These are phyloP conservation scores for Diacronema lutheri DNA, from an alignment of 78 protist species.

Conservation along the genomic window DNA sequence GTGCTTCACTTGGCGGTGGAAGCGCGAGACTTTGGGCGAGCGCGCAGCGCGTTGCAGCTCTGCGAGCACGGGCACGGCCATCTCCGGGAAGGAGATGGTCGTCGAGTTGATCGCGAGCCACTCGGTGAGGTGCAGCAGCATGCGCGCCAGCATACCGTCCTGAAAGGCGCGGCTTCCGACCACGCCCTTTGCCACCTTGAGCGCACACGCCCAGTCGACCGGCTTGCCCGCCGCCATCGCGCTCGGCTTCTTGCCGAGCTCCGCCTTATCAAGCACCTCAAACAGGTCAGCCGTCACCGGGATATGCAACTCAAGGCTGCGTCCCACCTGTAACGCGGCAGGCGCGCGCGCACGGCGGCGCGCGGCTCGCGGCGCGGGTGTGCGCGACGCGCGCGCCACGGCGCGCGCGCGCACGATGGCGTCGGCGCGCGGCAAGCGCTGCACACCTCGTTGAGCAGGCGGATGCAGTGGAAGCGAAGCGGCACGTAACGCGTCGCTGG, in stretches of 20 bases:
- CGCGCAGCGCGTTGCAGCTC: not conserved
- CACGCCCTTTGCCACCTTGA: not conserved
- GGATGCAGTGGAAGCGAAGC: constrained; percentile 1
- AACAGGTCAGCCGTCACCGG: not conserved
- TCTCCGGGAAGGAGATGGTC: constrained; percentile 14
- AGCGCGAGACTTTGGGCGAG: not conserved
- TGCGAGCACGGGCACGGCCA: not conserved
- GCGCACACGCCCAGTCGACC: not conserved
- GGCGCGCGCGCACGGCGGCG: no score
- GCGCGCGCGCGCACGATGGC: no score
- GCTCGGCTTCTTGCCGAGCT: not conserved
- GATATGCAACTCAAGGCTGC: not conserved
- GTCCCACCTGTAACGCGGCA: no score
- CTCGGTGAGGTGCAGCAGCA: not conserved
- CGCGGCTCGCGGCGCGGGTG: no score
- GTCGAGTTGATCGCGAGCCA: not conserved
- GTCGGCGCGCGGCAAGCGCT: no score
- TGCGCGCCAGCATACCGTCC: not conserved
- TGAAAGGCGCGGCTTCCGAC: not conserved
- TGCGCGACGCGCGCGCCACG: no score
- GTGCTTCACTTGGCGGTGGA: not conserved
- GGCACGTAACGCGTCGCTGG: constrained; percentile 15
- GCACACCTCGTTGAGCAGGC: not conserved
- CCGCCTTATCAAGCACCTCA: not conserved
- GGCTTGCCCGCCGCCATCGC: no score